phyloP scores from a whole-genome alignment of 768 basidiomycete genomes.

The Russula emetica region DNA sequence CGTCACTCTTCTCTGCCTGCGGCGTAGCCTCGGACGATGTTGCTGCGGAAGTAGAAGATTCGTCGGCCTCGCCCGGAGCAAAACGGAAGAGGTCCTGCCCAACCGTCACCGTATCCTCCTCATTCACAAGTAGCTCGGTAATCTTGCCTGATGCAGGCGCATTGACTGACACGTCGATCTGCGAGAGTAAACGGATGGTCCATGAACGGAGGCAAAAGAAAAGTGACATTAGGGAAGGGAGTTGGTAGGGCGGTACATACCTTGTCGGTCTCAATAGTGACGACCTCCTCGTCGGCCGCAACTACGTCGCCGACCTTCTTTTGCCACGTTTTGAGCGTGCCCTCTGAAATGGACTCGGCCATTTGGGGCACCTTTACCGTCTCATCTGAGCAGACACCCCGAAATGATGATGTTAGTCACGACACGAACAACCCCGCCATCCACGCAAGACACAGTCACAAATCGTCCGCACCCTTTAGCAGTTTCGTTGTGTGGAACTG shows the following conservation, averaged over 20 bases:
- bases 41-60: conserved; percentile 22
- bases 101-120: conserved; percentile 92
- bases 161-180: conserved; percentile 98
- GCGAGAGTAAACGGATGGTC: neutral
- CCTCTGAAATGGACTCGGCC: conserved; percentile 98
- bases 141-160: conserved; percentile 86
- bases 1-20: conserved; percentile 32
- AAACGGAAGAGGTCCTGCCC: conserved; percentile 93
- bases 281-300: conserved; percentile 90
- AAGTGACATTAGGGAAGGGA: neutral
- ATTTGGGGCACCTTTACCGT: conserved; percentile 95
- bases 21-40: conserved; percentile 27
- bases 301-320: conserved; percentile 93
- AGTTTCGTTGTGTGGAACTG: conserved; percentile 69
- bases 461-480: conserved; percentile 52
- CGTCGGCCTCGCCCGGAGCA: conserved; percentile 58
- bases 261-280: conserved; percentile 99
- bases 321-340: conserved; percentile 90
- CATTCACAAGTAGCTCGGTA: conserved; percentile 76
- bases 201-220: neutral
- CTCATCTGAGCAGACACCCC: conserved; percentile 50
- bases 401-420: conserved; percentile 8
- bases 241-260: conserved; percentile 39
- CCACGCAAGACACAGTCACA: neutral
- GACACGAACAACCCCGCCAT: conserved; percentile 8